These are phyloP conservation scores for Aspergillus clavatus DNA, from an alignment of 2,329 filamentous ascomycete species.

Conservation along the genomic window DNA sequence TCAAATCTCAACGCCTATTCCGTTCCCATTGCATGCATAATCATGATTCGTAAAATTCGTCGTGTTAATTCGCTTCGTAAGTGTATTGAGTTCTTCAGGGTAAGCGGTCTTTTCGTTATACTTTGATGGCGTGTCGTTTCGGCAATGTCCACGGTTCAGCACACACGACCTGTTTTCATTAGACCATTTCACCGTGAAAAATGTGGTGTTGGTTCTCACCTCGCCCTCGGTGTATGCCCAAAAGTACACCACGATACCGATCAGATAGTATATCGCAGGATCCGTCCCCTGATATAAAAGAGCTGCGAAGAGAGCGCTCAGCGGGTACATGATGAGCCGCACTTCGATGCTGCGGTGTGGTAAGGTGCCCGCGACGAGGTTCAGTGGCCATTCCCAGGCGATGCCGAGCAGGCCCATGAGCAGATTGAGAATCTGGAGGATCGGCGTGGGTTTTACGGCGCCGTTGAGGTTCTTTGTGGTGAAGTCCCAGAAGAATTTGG, in stretches of 20 bases:
- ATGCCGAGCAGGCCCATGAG: slow-evolving; percentile 72
- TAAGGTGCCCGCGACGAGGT: slow-evolving; percentile 67
- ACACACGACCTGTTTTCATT: slow-evolving; percentile 56
- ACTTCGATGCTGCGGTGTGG: slow-evolving; percentile 86
- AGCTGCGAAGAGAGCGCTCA: slow-evolving; percentile 67
- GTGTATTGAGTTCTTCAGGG: not conserved
- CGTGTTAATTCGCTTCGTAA: slow-evolving; percentile 13
- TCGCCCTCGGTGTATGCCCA: slow-evolving; percentile 98
- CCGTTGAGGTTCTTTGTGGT: slow-evolving; percentile 82
- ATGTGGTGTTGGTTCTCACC: slow-evolving; percentile 47
- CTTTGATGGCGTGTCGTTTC: slow-evolving; percentile 27
- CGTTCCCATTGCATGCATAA: slow-evolving; percentile 4
- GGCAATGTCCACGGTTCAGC: slow-evolving; percentile 66
- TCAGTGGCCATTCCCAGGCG: slow-evolving; percentile 86
- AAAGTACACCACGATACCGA: slow-evolving; percentile 84
- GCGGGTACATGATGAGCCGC: slow-evolving; percentile 74
- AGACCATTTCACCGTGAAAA: not conserved
- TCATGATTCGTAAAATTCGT: not conserved
- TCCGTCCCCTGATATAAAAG: slow-evolving; percentile 92
- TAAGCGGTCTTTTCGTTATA: slow-evolving; percentile 16
- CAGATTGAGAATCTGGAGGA: slow-evolving; percentile 86
- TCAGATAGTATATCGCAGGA: slow-evolving; percentile 82
- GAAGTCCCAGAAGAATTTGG: slow-evolving; percentile 98
- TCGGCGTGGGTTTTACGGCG: slow-evolving; percentile 79
- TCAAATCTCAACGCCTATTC: not conserved